Conservation (phyloP, 352 stramenopile species). For the Pythium dissimile region DNA sequence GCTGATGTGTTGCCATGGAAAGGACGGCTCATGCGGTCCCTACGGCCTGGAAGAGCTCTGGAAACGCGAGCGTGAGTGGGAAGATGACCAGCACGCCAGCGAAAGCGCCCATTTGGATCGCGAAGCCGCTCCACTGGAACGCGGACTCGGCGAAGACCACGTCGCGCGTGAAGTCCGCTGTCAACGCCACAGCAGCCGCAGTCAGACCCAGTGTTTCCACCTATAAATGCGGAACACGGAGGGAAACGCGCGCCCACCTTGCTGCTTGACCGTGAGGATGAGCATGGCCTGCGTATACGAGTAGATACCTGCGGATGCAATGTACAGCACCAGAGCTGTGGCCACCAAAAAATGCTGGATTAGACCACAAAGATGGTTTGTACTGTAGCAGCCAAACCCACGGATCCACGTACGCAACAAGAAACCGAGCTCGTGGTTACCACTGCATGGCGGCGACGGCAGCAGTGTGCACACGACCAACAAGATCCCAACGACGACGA, state of each 20-base stretch:
- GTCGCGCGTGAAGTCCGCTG: conserved; percentile 10
- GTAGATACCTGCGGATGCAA: conserved; percentile 49
- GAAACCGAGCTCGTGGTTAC: conserved; percentile 37
- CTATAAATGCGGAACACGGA: no score
- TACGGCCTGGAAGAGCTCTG: conserved; percentile 19
- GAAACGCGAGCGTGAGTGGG: conserved; percentile 28
- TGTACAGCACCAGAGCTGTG: conserved; percentile 42
- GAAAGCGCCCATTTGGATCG: conserved; percentile 62
- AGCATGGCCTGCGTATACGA: conserved; percentile 77
- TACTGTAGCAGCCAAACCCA: background rate
- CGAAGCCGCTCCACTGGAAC: conserved; percentile 69
- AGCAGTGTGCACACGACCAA: conserved; percentile 46
- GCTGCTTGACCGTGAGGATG: conserved; percentile 57
- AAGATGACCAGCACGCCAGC: conserved; percentile 61
- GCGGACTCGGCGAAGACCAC: conserved; percentile 33
- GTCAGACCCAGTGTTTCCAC: background rate
- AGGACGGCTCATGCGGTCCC: no score
- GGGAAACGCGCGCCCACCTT: conserved; percentile 20
- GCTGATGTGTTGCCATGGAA: no score
- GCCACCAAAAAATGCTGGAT: no score
- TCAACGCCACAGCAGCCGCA: background rate
- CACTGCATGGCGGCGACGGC: conserved; percentile 23
- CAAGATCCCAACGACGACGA: conserved; percentile 40
- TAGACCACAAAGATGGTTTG: background rate
- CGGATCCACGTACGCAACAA: conserved; percentile 53